These are phyloP conservation scores for Trichoderma endophyticum DNA, from an alignment of 2,329 filamentous ascomycete genomes.

Conservation along the genomic window DNA sequence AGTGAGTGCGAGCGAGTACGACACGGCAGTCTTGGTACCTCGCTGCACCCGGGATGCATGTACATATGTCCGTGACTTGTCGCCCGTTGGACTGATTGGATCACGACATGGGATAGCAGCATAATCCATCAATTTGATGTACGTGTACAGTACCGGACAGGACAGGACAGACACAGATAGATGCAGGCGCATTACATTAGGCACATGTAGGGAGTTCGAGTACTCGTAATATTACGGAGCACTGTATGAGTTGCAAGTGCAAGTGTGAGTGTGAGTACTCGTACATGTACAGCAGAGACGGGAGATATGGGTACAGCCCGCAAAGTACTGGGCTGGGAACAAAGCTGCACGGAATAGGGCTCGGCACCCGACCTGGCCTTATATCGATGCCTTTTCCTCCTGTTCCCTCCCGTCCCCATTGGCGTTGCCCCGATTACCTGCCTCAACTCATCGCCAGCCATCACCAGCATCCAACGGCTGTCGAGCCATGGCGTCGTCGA, in stretches of 20 bases:
- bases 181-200: neutral
- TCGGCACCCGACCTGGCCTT: neutral
- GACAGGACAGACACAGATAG: neutral
- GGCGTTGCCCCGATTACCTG: neutral
- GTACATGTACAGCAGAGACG: neutral
- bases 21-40: neutral
- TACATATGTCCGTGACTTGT: neutral
- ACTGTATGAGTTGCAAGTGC: neutral
- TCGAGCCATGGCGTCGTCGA: constrained; percentile 8
- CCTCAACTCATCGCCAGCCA: neutral
- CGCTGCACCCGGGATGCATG: neutral
- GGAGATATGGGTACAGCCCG: neutral
- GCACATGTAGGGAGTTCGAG: neutral
- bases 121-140: neutral
- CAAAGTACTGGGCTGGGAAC: neutral
- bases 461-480: neutral
- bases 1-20: neutral
- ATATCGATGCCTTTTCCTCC: neutral
- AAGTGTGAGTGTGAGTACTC: neutral
- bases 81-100: neutral
- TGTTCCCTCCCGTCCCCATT: neutral
- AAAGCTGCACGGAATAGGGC: neutral
- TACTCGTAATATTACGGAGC: neutral
- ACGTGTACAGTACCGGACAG: neutral
- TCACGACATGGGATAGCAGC: neutral